A percentile compares a stretch with the other conserved stretches of the same genome.
Evolutionary conservation across 108 stramenopile genomes (phyloP).

Genomic region (Skeletonema grethae): DNA sequence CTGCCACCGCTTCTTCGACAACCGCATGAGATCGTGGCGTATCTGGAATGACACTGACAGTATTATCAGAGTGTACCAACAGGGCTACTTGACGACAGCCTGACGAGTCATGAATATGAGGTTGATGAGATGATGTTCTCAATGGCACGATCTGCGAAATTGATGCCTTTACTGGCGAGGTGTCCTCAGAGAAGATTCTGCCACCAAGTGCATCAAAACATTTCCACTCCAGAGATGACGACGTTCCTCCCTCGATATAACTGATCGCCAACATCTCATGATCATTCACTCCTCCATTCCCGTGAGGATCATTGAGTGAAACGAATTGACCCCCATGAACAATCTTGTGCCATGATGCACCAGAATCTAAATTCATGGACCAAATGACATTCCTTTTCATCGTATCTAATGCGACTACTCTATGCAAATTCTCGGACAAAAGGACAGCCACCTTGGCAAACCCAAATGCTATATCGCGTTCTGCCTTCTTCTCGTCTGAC

Average conservation of each 20-base stretch:
- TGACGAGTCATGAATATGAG: conserved; percentile 34
- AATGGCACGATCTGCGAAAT: conserved; percentile 76
- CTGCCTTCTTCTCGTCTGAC: conserved; percentile 44
- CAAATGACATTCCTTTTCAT: conserved; percentile 49
- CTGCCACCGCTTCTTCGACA: conserved; percentile 42
- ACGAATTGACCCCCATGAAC: conserved; percentile 76
- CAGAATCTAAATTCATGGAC: conserved; percentile 61
- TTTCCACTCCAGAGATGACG: conserved; percentile 58
- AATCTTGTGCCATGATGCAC: conserved; percentile 66
- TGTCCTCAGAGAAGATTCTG: conserved; percentile 53
- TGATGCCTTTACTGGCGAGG: conserved; percentile 40
- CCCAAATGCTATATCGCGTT: conserved; percentile 70
- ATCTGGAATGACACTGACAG: conserved; percentile 61
- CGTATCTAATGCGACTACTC: conserved; percentile 71
- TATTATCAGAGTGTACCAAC: conserved; percentile 62
- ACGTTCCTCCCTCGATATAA: conserved; percentile 10
- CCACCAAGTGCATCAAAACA: conserved; percentile 82
- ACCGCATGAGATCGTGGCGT: conserved; percentile 32
- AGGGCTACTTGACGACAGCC: conserved; percentile 74
- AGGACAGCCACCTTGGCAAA: conserved; percentile 82
- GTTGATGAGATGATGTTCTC: conserved; percentile 40
- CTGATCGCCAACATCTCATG: conserved; percentile 70
- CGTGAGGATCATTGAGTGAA: conserved; percentile 58
- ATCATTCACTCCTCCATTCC: conserved; percentile 73
- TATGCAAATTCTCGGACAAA: conserved; percentile 58